Evolutionary conservation across 129 eudicot species (phyloP).

Genomic region (Flaveria robusta): DNA sequence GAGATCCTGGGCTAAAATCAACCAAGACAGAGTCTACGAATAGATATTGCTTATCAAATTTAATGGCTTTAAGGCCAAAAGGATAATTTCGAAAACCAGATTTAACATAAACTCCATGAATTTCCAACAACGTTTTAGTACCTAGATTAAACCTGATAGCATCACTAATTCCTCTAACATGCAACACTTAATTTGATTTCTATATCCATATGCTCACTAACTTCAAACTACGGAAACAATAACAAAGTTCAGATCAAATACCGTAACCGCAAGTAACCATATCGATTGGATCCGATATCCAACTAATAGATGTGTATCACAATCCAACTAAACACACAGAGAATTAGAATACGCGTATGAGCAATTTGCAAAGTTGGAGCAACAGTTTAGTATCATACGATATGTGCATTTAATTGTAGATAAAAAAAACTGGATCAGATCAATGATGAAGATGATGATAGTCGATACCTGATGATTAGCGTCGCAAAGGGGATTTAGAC

Average conservation of each 20-base stretch:
- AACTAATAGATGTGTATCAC: conserved; percentile 2
- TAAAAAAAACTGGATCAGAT: conserved; percentile 13
- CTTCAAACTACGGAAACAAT: neutral
- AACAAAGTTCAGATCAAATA: conserved; percentile 20
- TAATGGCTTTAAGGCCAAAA: neutral
- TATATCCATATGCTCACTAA: neutral
- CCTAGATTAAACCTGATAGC: conserved; percentile 1
- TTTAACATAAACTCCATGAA: conserved; percentile 1
- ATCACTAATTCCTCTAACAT: neutral
- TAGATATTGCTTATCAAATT: neutral
- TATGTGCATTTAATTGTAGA: neutral
- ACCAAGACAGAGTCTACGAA: neutral
- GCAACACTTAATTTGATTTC: neutral
- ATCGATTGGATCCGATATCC: neutral
- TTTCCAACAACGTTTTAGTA: neutral
- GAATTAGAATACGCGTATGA: conserved; percentile 2
- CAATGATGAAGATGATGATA: neutral
- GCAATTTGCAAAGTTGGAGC: conserved; percentile 13
- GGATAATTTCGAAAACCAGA: neutral
- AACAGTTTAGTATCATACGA: conserved; percentile 10
- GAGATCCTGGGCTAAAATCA: conserved; percentile 5
- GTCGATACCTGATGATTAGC: conserved; percentile 24
- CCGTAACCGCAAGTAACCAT: conserved; percentile 5
- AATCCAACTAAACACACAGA: neutral
- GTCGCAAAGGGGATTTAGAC: neutral